Base-by-base conservation (phyloP, 1,139 yeast species). In the Geotrichum siamense region DNA sequence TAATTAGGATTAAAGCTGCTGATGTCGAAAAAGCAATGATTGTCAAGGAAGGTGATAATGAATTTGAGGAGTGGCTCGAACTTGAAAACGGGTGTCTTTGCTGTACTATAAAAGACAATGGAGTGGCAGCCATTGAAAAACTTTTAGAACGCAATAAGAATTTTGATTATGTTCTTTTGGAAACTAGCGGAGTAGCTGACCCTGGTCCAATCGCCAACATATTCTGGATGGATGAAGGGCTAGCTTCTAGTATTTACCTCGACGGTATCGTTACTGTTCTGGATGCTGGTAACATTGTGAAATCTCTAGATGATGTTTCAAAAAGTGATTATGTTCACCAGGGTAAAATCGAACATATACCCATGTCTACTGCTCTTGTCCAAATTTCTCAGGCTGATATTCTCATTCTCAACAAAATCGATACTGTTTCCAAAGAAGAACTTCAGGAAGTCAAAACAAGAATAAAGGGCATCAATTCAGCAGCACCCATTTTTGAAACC, bases 171-270 rank as follows among this genome's bases (percentile, higher is more conserved):
- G 87, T 91, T 22, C 63, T 91, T 22, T 67, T 93, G 45, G 99
- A 91, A 60, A 93, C 99, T 0, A 86, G 96, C 0, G 99, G 99
- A 0, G 72, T 93, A n/a, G 98, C 99, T 0, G 97, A 91, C 59
- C 98, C 98, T 0, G 96, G 68, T 5, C 97, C 97, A 0, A 86
- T 91, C 29, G 96, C 96, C 6, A 78, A 79, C 53, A 91, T 91
- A 96, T 91, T 91, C 63, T 91, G 98, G 98, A 70, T 89, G 32
- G 98, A 91, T 61, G 93, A 84, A 28, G 96, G 91, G 0, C 68
- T 91, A 45, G 73, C 81, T 10, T 80, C 95, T 5, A 80, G 78
- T 53, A 85, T 91, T 1, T 85, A 84, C 60, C 81, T 91, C 35
- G 98, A 91, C 63, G 96, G 96, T 0, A 87, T 91, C 3, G 75